Percentiles rank a stretch among this genome's conserved stretches.
phyloP scores from a whole-genome alignment of 352 stramenopile genomes.

The Globisporangium acanthophoron region DNA sequence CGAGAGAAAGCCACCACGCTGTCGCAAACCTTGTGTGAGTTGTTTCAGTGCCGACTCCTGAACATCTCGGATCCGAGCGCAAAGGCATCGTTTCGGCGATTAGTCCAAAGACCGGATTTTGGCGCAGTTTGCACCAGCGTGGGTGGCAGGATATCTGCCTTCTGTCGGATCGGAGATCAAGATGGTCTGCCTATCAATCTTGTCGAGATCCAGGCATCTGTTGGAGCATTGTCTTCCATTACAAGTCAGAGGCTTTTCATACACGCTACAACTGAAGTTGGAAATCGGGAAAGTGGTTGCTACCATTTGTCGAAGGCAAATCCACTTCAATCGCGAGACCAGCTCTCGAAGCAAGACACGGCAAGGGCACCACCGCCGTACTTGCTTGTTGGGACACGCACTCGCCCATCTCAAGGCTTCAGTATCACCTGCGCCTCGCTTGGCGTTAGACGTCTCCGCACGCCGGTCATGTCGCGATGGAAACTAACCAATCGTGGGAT shows the following conservation, averaged over 20 bases:
- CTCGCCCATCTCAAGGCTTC: constrained; percentile 9
- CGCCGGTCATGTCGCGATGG: constrained; percentile 5
- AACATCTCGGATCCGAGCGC: no score
- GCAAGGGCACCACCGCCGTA: neutral
- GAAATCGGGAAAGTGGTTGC: no score
- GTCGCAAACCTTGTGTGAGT: neutral
- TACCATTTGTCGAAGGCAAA: no score
- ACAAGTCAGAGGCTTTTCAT: no score
- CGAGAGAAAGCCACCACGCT: neutral
- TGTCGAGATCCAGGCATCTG: no score
- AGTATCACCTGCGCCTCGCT: constrained; percentile 4
- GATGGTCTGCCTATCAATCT: no score
- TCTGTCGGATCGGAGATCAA: neutral
- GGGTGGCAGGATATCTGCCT: no score
- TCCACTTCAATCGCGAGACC: no score
- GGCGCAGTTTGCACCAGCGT: neutral
- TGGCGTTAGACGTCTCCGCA: neutral
- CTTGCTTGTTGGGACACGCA: constrained; percentile 4
- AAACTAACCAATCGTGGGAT: constrained; percentile 10
- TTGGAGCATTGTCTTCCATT: no score
- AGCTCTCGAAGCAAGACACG: neutral
- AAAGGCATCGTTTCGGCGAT: neutral
- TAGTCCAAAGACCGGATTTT: neutral
- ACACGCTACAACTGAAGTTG: no score
- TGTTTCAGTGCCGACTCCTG: neutral